Conservation (phyloP, 2,329 filamentous ascomycete genomes). For the Pestalotiopsis sp. region DNA sequence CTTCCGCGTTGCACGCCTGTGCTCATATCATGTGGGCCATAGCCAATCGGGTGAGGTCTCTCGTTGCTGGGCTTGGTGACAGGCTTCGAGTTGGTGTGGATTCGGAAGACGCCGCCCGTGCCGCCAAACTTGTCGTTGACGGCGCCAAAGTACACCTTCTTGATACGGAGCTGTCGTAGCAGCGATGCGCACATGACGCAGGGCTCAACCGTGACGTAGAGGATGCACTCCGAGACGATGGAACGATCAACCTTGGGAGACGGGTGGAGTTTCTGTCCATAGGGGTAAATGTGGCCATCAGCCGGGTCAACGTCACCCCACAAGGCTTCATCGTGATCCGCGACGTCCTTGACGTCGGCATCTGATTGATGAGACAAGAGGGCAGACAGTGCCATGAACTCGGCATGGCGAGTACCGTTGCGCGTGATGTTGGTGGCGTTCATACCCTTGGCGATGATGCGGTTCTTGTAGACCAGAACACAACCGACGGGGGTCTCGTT, state of each 20-base stretch:
- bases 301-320: constrained; percentile 54
- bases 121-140: constrained; percentile 97
- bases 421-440: constrained; percentile 94
- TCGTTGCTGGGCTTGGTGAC: constrained; percentile 24
- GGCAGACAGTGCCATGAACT: constrained; percentile 80
- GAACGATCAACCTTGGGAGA: constrained; percentile 60
- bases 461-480: constrained; percentile 79
- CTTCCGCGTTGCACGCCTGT: constrained; percentile 35
- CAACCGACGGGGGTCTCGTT: constrained; percentile 97
- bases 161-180: constrained; percentile 82
- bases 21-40: constrained; percentile 27
- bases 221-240: constrained; percentile 68
- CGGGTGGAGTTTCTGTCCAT: constrained; percentile 59
- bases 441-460: constrained; percentile 87
- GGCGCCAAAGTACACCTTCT: constrained; percentile 91
- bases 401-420: constrained; percentile 90
- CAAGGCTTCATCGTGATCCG: constrained; percentile 37
- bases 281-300: constrained; percentile 59
- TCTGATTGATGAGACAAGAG: constrained; percentile 45
- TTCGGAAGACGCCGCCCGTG: constrained; percentile 86
- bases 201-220: constrained; percentile 97
- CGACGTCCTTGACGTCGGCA: constrained; percentile 23
- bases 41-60: constrained; percentile 31
- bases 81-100: constrained; percentile 66
- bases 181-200: constrained; percentile 98